These are phyloP conservation scores for Penicillium sumatraense DNA, from an alignment of 2,329 filamentous ascomycete genomes.

Conservation along the genomic window DNA sequence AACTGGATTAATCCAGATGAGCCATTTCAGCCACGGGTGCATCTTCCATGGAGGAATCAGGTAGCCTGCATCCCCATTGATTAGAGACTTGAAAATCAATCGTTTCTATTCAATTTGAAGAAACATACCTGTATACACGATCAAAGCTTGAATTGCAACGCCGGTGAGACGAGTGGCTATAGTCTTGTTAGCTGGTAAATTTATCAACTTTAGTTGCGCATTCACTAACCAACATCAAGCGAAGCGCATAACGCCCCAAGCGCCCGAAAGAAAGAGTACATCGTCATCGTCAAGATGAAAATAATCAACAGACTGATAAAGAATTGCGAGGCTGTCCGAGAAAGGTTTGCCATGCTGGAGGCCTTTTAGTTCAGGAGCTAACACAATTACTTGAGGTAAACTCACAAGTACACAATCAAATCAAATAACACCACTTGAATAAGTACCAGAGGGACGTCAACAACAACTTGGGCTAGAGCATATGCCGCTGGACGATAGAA, in stretches of 20 bases:
- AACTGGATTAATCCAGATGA: conserved; percentile 69
- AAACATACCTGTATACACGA: conserved; percentile 60
- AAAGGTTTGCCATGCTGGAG: conserved; percentile 57
- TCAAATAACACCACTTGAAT: conserved; percentile 64
- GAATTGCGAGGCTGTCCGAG: conserved; percentile 63
- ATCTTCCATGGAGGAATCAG: conserved; percentile 65
- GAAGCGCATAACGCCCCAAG: conserved; percentile 56
- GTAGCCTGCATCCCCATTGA: conserved; percentile 53
- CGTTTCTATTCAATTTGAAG: not conserved
- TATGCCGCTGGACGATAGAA: conserved; percentile 69
- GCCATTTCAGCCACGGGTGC: conserved; percentile 67
- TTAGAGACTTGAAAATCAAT: not conserved
- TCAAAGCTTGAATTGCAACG: conserved; percentile 53
- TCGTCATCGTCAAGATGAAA: conserved; percentile 59
- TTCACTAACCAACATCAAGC: conserved; percentile 51
- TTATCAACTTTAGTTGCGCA: not conserved
- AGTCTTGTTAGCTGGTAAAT: conserved; percentile 1
- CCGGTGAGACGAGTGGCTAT: conserved; percentile 55
- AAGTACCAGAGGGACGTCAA: conserved; percentile 62
- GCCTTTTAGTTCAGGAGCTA: not conserved
- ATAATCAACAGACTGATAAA: conserved; percentile 64
- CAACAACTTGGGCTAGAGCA: conserved; percentile 61
- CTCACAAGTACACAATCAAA: conserved; percentile 63
- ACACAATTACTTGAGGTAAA: not conserved
- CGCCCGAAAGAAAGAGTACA: conserved; percentile 59